These are phyloP conservation scores for Hypoxylon sp. DNA, from an alignment of 2,329 filamentous ascomycete species.

Conservation along the genomic window DNA sequence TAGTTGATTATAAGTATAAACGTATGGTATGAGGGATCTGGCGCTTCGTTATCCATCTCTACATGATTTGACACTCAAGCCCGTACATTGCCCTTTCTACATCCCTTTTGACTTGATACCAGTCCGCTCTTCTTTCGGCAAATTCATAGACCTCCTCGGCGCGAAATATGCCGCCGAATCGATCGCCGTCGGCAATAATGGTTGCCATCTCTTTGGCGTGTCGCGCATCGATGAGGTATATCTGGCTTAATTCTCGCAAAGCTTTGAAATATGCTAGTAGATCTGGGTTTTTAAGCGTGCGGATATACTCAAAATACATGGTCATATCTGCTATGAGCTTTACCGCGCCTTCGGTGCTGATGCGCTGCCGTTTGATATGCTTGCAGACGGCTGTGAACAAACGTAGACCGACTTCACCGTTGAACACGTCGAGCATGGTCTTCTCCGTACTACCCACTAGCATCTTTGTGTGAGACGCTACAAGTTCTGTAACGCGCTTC, in stretches of 20 bases:
- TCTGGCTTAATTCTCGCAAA: conserved; percentile 91
- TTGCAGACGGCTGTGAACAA: conserved; percentile 95
- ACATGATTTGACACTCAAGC: conserved; percentile 90
- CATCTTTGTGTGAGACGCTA: conserved; percentile 92
- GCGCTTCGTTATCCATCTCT: conserved; percentile 14
- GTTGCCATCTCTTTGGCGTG: conserved; percentile 96
- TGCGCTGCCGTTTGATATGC: conserved; percentile 94
- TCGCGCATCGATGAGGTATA: conserved; percentile 89
- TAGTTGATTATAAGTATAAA: not conserved
- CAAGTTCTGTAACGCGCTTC: conserved; percentile 83
- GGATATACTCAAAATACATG: conserved; percentile 88
- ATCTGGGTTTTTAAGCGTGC: conserved; percentile 84
- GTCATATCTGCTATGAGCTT: conserved; percentile 98
- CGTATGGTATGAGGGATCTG: conserved; percentile 15
- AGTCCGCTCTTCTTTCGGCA: conserved; percentile 92
- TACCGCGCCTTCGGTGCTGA: conserved; percentile 90
- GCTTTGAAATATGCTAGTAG: conserved; percentile 92
- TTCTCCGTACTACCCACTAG: conserved; percentile 96
- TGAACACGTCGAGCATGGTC: conserved; percentile 98
- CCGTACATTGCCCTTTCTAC: conserved; percentile 99
- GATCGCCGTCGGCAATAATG: conserved; percentile 91
- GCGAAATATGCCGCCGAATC: conserved; percentile 92
- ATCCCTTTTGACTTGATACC: conserved; percentile 89
- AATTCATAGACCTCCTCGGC: conserved; percentile 99
- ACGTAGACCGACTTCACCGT: conserved; percentile 94